Evolutionary conservation across 345 rosid genomes (phyloP), one percentile per base, ranked within the genome.

Genomic region (Triadica sebifera): DNA sequence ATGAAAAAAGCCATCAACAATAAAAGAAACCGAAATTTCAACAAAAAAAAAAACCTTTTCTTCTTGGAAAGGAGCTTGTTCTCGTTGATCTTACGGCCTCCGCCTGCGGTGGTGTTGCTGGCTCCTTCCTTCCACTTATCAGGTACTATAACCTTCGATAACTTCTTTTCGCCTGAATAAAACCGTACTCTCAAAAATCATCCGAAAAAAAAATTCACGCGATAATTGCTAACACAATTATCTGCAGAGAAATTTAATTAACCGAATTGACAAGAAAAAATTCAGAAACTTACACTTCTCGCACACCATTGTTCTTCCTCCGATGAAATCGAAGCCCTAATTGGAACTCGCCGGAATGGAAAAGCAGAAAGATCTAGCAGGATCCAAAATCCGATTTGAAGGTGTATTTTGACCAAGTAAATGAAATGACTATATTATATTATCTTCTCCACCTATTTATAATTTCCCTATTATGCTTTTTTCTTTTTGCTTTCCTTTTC

Each of bases 111-210:
- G 68, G 92, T 89, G 89, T 95, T 93, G 79, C 89, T 85, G 77
- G 99, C 99, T 66, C 99, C 98, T 81, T 90, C 96, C 90, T 95
- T 93, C 98, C 99, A 95, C 82, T 93, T 95, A 83, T 95, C 98
- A 3, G 99, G 99, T 65, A 95, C 98, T 45, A 95, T 95, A 74
- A 95, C 99, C 89, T 91, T 93, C 47, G 96, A 60, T 71, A 95
- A 83, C 88, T 95, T 95, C 93, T 89, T 95, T 85, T 93, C 92
- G 74, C 98, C 98, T 95, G 81, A 20, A 81, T 12, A 12, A 24
- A 56, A 34, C n/a, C 43, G 17, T 15, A 0, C 1, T 43, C 46
- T 43, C 46, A 43, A 43, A 43, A 43, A 1, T 43, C 9, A 43
- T 43, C 46, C 46, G 46, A 43, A 43, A 37, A 22, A 5, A 50